A percentile compares a stretch with the other conserved stretches of the same genome.
These are phyloP conservation scores for Erucastrum elatum DNA, from an alignment of 345 rosid genomes.

Conservation along the genomic window DNA sequence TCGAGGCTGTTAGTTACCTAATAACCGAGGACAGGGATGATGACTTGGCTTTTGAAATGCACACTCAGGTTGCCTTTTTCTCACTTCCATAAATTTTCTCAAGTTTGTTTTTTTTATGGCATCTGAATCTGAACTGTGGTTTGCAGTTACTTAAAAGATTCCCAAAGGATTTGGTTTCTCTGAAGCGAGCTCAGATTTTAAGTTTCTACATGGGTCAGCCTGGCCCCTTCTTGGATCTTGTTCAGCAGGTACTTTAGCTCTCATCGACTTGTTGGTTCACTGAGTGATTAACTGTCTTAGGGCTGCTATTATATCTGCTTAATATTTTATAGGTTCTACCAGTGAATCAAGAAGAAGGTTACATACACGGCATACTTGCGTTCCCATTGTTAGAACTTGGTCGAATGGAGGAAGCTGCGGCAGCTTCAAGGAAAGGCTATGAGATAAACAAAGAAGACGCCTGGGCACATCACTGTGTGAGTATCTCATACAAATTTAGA, in stretches of 20 bases:
- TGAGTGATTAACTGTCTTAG: constrained; percentile 1
- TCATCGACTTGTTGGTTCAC: constrained; percentile 1
- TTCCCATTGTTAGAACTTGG: constrained; percentile 85
- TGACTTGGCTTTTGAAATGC: constrained; percentile 61
- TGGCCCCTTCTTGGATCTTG: constrained; percentile 58
- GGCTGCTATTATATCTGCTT: neutral
- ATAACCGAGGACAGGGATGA: constrained; percentile 64
- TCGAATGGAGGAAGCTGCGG: constrained; percentile 70
- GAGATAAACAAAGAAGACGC: constrained; percentile 69
- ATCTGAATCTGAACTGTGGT: neutral
- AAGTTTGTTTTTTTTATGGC: neutral
- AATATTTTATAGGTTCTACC: constrained; percentile 56
- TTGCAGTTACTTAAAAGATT: constrained; percentile 66
- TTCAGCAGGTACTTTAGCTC: constrained; percentile 56
- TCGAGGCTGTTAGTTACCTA: constrained; percentile 53
- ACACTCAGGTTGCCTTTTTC: constrained; percentile 58
- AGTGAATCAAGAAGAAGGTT: constrained; percentile 60
- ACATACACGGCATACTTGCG: constrained; percentile 80
- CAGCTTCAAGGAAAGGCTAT: constrained; percentile 72
- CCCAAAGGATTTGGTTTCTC: constrained; percentile 70
- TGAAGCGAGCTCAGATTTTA: constrained; percentile 72
- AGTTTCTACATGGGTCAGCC: constrained; percentile 83
- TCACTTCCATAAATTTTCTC: no score
- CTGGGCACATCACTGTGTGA: constrained; percentile 89
- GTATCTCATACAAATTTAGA: constrained; percentile 32